phyloP scores from a whole-genome alignment of 495 filamentous ascomycete species.

The Penicillium nucicola region DNA sequence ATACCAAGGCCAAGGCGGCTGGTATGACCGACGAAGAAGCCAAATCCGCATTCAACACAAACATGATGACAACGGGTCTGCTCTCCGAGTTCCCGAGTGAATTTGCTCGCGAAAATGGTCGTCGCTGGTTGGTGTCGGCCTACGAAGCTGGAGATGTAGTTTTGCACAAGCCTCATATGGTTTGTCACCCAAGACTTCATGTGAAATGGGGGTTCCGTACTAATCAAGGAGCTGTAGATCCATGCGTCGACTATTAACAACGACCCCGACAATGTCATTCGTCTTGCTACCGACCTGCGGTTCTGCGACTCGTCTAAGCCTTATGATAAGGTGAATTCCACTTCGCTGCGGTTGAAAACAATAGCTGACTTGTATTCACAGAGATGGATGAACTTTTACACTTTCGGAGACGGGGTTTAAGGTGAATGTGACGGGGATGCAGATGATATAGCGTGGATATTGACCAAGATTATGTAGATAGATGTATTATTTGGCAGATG shows the following conservation, averaged over 20 bases:
- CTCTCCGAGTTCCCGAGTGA: slow-evolving; percentile 43
- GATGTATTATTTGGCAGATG: too few relatives aligned
- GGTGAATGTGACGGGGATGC: background rate
- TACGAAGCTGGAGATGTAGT: slow-evolving; percentile 64
- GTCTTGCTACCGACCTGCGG: slow-evolving; percentile 55
- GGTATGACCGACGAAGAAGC: slow-evolving; percentile 51
- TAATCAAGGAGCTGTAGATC: slow-evolving; percentile 33
- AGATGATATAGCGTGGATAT: too few relatives aligned
- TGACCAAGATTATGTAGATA: too few relatives aligned
- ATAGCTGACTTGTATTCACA: slow-evolving; percentile 10
- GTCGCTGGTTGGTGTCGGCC: slow-evolving; percentile 51
- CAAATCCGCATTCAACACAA: slow-evolving; percentile 52
- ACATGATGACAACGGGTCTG: slow-evolving; percentile 53
- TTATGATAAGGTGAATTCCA: slow-evolving; percentile 39
- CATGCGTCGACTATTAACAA: slow-evolving; percentile 56
- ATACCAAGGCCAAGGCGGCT: slow-evolving; percentile 35
- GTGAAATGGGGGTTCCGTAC: background rate
- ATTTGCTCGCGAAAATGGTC: slow-evolving; percentile 39
- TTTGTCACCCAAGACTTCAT: slow-evolving; percentile 14
- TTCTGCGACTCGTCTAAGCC: slow-evolving; percentile 50
- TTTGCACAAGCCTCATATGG: slow-evolving; percentile 54
- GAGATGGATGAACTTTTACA: slow-evolving; percentile 39
- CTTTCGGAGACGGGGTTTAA: slow-evolving; percentile 35
- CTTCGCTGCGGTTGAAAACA: background rate
- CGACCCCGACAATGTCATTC: slow-evolving; percentile 51